Conservation (phyloP, 352 stramenopile genomes). For the Globisporangium paddicum region DNA sequence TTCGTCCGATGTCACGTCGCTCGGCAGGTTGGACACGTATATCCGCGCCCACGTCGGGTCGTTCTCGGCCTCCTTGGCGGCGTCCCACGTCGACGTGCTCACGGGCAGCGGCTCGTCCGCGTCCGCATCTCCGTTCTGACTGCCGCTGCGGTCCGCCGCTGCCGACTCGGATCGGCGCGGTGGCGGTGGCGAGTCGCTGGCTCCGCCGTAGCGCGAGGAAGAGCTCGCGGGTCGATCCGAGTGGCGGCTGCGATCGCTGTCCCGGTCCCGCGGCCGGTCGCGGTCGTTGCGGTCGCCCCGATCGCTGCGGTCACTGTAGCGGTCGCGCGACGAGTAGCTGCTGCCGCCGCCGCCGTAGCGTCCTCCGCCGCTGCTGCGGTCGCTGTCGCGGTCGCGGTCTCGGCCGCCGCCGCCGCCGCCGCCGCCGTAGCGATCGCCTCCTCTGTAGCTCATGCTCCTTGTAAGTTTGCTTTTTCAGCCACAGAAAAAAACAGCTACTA, state of each 20-base stretch:
- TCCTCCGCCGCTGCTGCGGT: slow-evolving; percentile 11
- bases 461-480: not conserved
- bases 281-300: slow-evolving; percentile 17
- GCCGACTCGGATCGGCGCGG: not conserved
- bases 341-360: slow-evolving; percentile 23
- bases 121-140: slow-evolving; percentile 9
- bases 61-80: slow-evolving; percentile 69
- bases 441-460: slow-evolving; percentile 15
- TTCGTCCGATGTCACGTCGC: slow-evolving; percentile 72
- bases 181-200: slow-evolving; percentile 1
- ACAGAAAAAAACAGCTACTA: not conserved
- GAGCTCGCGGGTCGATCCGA: slow-evolving; percentile 10
- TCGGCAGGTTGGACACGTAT: slow-evolving; percentile 84
- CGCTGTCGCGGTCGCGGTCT: slow-evolving; percentile 18
- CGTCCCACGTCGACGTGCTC: slow-evolving; percentile 56
- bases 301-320: slow-evolving; percentile 17
- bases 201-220: not conserved
- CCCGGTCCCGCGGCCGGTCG: slow-evolving; percentile 14
- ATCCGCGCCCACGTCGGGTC: slow-evolving; percentile 81
- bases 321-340: slow-evolving; percentile 26
- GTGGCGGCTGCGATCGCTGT: slow-evolving; percentile 16
- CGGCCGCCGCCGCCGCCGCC: slow-evolving; percentile 17
- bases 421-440: slow-evolving; percentile 14
- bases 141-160: slow-evolving; percentile 5
- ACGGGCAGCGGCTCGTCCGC: slow-evolving; percentile 22